A percentile compares a stretch with the other conserved stretches of the same genome.
Evolutionary conservation across 148 eudicot species (phyloP).

Genomic region (Diospyros lotus): DNA sequence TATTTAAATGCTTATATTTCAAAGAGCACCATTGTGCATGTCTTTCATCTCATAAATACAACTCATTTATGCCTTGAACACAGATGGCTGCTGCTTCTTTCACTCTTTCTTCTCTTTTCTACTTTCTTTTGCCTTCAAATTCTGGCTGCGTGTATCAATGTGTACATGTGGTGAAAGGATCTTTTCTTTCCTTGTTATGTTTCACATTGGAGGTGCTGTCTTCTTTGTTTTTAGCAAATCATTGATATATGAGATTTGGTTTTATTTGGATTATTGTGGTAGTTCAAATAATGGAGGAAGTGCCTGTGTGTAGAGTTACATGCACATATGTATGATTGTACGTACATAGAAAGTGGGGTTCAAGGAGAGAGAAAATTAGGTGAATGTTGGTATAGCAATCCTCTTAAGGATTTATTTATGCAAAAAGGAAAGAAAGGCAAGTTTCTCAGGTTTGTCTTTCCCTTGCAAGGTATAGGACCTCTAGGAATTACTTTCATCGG

Average conservation of each 20-base stretch:
- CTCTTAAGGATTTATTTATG: too few relatives aligned
- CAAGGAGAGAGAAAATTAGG: background rate
- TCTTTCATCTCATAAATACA: background rate
- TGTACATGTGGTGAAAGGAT: too few relatives aligned
- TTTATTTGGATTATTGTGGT: background rate
- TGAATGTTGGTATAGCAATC: too few relatives aligned
- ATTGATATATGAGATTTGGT: background rate
- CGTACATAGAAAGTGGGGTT: background rate
- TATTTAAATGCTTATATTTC: slow-evolving; percentile 4
- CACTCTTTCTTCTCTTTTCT: background rate
- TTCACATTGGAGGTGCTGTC: background rate
- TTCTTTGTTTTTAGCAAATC: background rate
- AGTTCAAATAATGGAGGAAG: background rate
- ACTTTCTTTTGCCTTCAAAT: background rate
- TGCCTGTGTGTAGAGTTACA: background rate
- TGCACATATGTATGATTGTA: too few relatives aligned
- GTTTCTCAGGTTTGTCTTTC: slow-evolving; percentile 1
- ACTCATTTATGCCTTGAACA: background rate
- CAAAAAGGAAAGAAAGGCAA: background rate
- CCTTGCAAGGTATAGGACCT: slow-evolving; percentile 8
- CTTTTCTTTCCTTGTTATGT: background rate
- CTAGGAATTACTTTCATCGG: background rate
- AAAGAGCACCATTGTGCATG: background rate
- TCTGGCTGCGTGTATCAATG: too few relatives aligned
- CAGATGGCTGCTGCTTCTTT: background rate